These are phyloP conservation scores for Entomophthora muscae DNA, from an alignment of 371 early-diverging fungal genomes.

Conservation along the genomic window DNA sequence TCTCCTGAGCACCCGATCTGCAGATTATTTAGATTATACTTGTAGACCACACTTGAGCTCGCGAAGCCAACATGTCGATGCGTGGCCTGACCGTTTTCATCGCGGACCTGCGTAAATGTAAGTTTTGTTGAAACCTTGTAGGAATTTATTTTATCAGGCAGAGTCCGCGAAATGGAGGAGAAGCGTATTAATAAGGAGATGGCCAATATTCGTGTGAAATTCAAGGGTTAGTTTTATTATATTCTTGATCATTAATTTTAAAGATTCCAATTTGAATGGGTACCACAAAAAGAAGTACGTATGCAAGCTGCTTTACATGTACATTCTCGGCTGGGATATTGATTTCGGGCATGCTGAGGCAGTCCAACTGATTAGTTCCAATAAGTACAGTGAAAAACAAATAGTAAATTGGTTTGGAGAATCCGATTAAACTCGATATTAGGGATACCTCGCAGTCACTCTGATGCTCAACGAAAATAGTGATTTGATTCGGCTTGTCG, in stretches of 20 bases:
- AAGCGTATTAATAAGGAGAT: conserved; percentile 96
- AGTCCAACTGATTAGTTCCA: conserved; percentile 71
- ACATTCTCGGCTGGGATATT: conserved; percentile 92
- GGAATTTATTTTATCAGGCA: conserved; percentile 34
- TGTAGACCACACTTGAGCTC: too few relatives aligned
- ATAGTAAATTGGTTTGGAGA: conserved; percentile 37
- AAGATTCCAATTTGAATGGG: conserved; percentile 78
- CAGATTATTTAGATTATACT: too few relatives aligned
- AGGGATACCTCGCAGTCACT: conserved; percentile 92
- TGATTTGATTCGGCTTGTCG: conserved; percentile 63
- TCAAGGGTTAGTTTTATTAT: conserved; percentile 52
- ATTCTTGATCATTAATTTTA: not conserved
- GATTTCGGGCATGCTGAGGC: conserved; percentile 96
- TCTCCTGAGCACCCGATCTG: too few relatives aligned
- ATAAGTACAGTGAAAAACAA: conserved; percentile 90
- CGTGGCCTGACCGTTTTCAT: conserved; percentile 75
- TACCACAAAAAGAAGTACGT: conserved; percentile 98
- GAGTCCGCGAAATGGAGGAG: conserved; percentile 88
- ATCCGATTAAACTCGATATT: not conserved
- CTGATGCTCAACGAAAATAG: conserved; percentile 72
- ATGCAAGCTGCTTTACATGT: conserved; percentile 94
- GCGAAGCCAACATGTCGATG: conserved; percentile 29
- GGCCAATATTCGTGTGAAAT: conserved; percentile 93
- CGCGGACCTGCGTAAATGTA: conserved; percentile 54
- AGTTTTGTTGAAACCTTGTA: not conserved